Evolutionary conservation across 2,329 filamentous ascomycete species (phyloP).

Genomic region (Aspergillus nomiae): DNA sequence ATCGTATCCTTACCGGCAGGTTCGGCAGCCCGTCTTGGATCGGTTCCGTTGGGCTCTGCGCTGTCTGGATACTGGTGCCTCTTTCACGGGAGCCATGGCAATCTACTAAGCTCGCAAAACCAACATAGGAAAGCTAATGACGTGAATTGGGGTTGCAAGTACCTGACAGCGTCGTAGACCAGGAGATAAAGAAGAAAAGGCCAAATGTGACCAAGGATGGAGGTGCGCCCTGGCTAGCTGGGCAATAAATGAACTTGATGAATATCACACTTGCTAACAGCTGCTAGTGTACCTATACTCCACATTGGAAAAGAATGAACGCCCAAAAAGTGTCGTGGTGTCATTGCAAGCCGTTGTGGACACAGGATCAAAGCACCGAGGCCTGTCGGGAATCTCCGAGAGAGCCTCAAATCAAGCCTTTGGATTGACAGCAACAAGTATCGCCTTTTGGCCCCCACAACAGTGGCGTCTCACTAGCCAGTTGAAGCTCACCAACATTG

Average conservation of each 20-base stretch:
- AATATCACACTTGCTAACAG: too few species aligned
- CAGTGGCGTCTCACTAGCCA: too few species aligned
- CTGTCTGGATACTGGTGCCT: background rate
- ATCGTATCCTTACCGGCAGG: background rate
- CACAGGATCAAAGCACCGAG: background rate
- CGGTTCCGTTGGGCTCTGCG: background rate
- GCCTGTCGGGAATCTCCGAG: too few species aligned
- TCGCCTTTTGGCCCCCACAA: background rate
- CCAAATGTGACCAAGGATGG: background rate
- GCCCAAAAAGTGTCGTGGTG: background rate
- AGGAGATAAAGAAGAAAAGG: background rate
- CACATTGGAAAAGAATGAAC: background rate
- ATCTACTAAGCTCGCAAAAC: background rate
- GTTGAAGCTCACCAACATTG: too few species aligned
- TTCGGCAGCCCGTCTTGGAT: background rate
- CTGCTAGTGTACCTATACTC: background rate
- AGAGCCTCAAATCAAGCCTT: background rate
- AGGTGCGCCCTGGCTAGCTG: background rate
- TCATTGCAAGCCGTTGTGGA: background rate
- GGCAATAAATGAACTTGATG: background rate
- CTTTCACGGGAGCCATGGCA: background rate
- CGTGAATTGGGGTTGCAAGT: background rate
- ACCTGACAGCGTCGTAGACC: background rate
- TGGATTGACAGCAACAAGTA: background rate
- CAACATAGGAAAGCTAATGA: background rate